These are phyloP conservation scores for Jaapia argillacea DNA, from an alignment of 768 basidiomycete species.

Conservation along the genomic window DNA sequence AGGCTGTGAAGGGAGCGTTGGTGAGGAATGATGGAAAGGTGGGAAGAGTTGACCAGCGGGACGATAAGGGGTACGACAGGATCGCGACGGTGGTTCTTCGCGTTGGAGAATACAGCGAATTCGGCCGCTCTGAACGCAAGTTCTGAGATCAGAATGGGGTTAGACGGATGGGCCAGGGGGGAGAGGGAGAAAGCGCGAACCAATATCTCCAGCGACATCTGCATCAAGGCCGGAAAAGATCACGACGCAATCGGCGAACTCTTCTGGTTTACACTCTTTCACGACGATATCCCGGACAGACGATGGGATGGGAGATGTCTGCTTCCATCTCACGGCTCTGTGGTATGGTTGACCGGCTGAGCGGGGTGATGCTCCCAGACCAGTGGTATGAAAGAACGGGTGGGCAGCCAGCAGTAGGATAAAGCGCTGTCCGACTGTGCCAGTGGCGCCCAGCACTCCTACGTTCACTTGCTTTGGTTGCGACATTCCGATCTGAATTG, in stretches of 20 bases:
- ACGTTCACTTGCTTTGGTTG: slow-evolving; percentile 39
- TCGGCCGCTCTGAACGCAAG: slow-evolving; percentile 78
- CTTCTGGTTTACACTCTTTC: slow-evolving; percentile 63
- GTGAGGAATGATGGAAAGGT: slow-evolving; percentile 75
- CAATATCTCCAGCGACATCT: slow-evolving; percentile 92
- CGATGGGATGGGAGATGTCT: slow-evolving; percentile 63
- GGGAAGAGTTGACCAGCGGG: slow-evolving; percentile 86
- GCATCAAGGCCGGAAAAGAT: slow-evolving; percentile 96
- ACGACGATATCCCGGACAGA: slow-evolving; percentile 56
- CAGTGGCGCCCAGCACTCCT: slow-evolving; percentile 81
- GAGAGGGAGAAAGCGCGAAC: slow-evolving; percentile 34
- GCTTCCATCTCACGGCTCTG: slow-evolving; percentile 81
- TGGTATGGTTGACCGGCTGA: slow-evolving; percentile 80
- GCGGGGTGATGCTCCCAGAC: slow-evolving; percentile 80
- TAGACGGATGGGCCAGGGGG: too few relatives aligned
- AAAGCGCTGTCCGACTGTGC: slow-evolving; percentile 95
- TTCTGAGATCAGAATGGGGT: too few relatives aligned
- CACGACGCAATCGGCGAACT: slow-evolving; percentile 73
- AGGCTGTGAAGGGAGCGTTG: slow-evolving; percentile 64
- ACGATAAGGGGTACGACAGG: slow-evolving; percentile 92
- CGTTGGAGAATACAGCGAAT: slow-evolving; percentile 89
- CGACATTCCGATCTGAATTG: too few relatives aligned
- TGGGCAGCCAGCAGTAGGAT: slow-evolving; percentile 80
- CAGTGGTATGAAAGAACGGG: slow-evolving; percentile 84
- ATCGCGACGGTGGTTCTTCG: slow-evolving; percentile 93